These are phyloP conservation scores for Lyophyllum decastes DNA, from an alignment of 768 basidiomycete genomes.

Conservation along the genomic window DNA sequence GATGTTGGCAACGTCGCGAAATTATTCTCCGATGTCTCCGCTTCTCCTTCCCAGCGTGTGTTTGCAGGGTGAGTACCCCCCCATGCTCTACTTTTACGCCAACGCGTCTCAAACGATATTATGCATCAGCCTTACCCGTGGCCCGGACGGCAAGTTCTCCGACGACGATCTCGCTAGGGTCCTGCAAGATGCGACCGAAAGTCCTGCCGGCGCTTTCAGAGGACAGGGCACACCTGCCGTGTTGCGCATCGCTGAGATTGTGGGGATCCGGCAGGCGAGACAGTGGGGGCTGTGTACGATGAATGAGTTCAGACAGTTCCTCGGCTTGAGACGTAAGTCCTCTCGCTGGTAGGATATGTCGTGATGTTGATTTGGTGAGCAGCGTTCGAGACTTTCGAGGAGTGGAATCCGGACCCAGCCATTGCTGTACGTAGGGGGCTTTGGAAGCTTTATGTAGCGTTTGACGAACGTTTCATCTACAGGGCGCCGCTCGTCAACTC, in stretches of 20 bases:
- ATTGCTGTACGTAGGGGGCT: constrained; percentile 35
- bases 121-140: constrained; percentile 42
- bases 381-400: constrained; percentile 49
- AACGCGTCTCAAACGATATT: no score
- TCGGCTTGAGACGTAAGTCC: constrained; percentile 44
- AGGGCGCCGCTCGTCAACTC: constrained; percentile 28
- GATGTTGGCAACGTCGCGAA: constrained; percentile 24
- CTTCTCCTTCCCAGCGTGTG: constrained; percentile 38
- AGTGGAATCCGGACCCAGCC: constrained; percentile 53
- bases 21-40: constrained; percentile 17
- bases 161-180: constrained; percentile 53
- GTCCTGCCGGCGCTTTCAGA: constrained; percentile 46
- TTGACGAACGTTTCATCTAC: neutral
- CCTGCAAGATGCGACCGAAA: constrained; percentile 46
- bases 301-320: constrained; percentile 56
- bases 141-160: constrained; percentile 46
- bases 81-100: no score
- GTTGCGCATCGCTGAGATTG: constrained; percentile 53
- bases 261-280: constrained; percentile 56
- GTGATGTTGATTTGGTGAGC: no score
- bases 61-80: constrained; percentile 51
- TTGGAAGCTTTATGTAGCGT: neutral
- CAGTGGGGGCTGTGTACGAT: constrained; percentile 57
- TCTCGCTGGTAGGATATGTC: neutral
- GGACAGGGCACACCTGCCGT: constrained; percentile 48